Evolutionary conservation across 2,329 filamentous ascomycete genomes (phyloP).

Genomic region (Pyricularia pennisetigena): DNA sequence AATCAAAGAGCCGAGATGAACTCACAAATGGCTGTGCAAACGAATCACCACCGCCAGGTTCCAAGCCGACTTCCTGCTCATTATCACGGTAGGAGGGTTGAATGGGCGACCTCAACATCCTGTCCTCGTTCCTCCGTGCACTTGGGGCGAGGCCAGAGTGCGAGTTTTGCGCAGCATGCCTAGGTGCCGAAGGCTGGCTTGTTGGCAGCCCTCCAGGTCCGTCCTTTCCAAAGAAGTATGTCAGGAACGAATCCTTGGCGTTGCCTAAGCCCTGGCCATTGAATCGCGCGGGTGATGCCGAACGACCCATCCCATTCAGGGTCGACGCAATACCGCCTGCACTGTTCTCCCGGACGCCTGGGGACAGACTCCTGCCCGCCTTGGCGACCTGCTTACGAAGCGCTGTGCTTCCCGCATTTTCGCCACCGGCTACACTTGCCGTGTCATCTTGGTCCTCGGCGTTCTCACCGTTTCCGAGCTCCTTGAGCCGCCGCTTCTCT

Average conservation of each 20-base stretch:
- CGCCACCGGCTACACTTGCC: slow-evolving; percentile 30
- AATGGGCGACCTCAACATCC: slow-evolving; percentile 40
- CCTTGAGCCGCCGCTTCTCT: slow-evolving; percentile 74
- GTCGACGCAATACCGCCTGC: slow-evolving; percentile 45
- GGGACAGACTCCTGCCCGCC: slow-evolving; percentile 62
- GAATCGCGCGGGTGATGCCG: slow-evolving; percentile 52
- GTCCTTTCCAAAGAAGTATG: slow-evolving; percentile 98
- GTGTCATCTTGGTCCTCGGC: slow-evolving; percentile 56
- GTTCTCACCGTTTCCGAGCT: slow-evolving; percentile 70
- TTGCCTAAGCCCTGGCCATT: slow-evolving; percentile 49
- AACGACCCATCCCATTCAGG: slow-evolving; percentile 52
- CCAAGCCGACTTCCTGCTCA: slow-evolving; percentile 4
- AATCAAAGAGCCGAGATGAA: slow-evolving; percentile 10
- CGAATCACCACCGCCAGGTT: slow-evolving; percentile 22
- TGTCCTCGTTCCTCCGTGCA: slow-evolving; percentile 61
- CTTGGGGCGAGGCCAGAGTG: slow-evolving; percentile 81
- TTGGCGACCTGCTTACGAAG: slow-evolving; percentile 42
- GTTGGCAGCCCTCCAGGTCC: slow-evolving; percentile 41
- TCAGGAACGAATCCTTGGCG: slow-evolving; percentile 84
- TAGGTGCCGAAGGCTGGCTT: slow-evolving; percentile 28
- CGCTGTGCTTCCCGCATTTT: slow-evolving; percentile 46
- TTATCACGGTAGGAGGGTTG: slow-evolving; percentile 16
- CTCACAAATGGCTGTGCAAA: slow-evolving; percentile 51
- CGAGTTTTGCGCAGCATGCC: slow-evolving; percentile 68
- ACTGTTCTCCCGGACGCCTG: slow-evolving; percentile 62